phyloP scores from a whole-genome alignment of 139 green algal genomes.

The Picochlorum sp. region DNA sequence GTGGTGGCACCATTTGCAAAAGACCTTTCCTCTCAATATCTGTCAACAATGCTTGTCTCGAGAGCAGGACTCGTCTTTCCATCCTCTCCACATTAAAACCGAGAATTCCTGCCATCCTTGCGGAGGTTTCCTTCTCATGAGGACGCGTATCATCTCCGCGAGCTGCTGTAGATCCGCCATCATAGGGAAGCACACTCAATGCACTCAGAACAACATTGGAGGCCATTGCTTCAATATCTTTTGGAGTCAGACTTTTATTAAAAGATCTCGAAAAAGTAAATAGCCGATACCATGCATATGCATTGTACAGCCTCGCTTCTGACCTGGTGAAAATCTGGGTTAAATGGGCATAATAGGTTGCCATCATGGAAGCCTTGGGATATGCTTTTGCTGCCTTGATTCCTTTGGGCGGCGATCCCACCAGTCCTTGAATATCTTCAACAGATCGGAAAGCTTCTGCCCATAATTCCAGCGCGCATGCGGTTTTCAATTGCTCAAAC shows the following conservation, averaged over 20 bases:
- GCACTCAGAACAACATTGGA: constrained; percentile 83
- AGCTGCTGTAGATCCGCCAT: constrained; percentile 19
- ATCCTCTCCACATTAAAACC: constrained; percentile 57
- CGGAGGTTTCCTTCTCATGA: constrained; percentile 74
- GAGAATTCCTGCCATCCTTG: constrained; percentile 90
- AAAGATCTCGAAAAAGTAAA: constrained; percentile 75
- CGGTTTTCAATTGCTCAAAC: constrained; percentile 80
- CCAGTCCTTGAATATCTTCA: constrained; percentile 94
- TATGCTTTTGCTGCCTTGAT: too few relatives aligned
- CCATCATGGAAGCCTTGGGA: constrained; percentile 89
- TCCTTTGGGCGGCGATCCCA: constrained; percentile 46
- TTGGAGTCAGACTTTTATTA: constrained; percentile 70
- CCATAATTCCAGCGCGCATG: constrained; percentile 93
- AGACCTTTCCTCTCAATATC: constrained; percentile 71
- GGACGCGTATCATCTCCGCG: constrained; percentile 36
- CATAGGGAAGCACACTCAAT: constrained; percentile 84
- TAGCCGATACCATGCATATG: constrained; percentile 76
- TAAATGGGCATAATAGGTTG: constrained; percentile 88
- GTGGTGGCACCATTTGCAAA: constrained; percentile 55
- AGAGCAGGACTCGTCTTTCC: constrained; percentile 40
- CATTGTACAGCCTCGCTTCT: constrained; percentile 84
- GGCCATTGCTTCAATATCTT: constrained; percentile 69
- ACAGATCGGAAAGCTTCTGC: constrained; percentile 96
- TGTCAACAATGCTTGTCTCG: constrained; percentile 62
- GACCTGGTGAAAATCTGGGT: constrained; percentile 85